These are phyloP conservation scores for Tinospora cordifolia DNA, from an alignment of 164 flowering plant species.

Conservation along the genomic window DNA sequence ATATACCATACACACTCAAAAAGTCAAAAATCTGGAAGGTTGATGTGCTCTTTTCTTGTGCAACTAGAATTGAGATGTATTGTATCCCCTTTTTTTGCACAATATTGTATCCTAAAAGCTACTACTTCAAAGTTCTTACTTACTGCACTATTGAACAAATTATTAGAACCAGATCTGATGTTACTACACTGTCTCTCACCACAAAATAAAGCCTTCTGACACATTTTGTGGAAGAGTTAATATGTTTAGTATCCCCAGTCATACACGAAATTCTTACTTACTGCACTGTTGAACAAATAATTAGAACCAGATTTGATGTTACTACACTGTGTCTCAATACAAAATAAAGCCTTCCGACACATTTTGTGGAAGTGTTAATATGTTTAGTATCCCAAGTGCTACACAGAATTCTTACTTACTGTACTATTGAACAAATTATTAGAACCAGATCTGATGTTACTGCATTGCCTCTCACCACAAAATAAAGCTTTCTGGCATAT, in stretches of 20 bases:
- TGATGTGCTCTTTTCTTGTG: neutral
- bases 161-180: neutral
- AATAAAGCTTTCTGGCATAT: neutral
- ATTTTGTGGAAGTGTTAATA: neutral
- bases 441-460: neutral
- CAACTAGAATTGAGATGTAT: neutral
- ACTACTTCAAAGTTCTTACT: neutral
- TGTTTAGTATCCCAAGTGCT: neutral
- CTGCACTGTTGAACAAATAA: neutral
- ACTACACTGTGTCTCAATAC: neutral
- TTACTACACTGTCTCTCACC: neutral
- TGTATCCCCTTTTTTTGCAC: too few species aligned
- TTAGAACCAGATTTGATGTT: neutral
- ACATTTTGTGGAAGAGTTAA: neutral
- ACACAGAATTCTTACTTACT: neutral
- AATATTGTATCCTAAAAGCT: too few species aligned
- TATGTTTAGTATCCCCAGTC: neutral
- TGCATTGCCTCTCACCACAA: neutral
- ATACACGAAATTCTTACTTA: neutral
- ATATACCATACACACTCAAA: neutral
- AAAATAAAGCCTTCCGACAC: neutral
- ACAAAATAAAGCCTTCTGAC: neutral
- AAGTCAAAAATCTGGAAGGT: neutral
- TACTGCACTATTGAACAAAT: neutral
- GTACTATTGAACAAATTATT: neutral